Evolutionary conservation across 2,329 filamentous ascomycete genomes (phyloP), one percentile per base, ranked within the genome.

Genomic region (Trichoderma atroviride): DNA sequence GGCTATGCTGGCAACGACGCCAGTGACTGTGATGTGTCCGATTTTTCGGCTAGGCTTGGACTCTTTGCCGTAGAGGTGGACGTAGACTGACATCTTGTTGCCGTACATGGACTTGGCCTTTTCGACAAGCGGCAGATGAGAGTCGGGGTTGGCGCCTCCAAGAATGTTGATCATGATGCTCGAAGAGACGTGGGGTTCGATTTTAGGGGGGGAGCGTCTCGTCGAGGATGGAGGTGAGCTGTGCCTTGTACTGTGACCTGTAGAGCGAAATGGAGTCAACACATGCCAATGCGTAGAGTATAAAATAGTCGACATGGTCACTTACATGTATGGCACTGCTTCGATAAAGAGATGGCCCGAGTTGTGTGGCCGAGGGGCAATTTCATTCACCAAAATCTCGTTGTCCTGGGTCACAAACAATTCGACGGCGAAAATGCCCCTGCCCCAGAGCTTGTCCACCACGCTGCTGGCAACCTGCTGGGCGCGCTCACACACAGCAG

Each of bases 281-380:
- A 53, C 11, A 22, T 5, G 0, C 43, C 43, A 13, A 4, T 10
- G 14, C 37, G 6, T 9, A 1, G 52, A 6, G 11, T 31, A 4
- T 27, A 31, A 7, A 33, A 16, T 1, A 27, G 61, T 10, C 9
- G 22, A 16, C 6, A 22, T 19, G 10, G 5, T 16, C 29, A 52
- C 70, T 59, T 33, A 74, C 82, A 90, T 85, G 70, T 95, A 88
- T 0, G 90, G 89, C 60, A 96, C 93, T 4, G 93, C 92, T 82
- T 99, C 95, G 73, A 98, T 98, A 3, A 92, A 97, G 81, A 94
- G 95, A 81, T 98, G 96, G 0, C 96, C 96, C 0, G 93, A 96
- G 82, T 97, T 97, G 81, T 97, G 94, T 69, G 84, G 83, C 19
- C 93, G 86, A 14, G 92, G 93, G 0, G 93, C 93, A 72, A 96